Evolutionary conservation across 176 grass and related monocot species (phyloP).

Genomic region (Carex kokanica): DNA sequence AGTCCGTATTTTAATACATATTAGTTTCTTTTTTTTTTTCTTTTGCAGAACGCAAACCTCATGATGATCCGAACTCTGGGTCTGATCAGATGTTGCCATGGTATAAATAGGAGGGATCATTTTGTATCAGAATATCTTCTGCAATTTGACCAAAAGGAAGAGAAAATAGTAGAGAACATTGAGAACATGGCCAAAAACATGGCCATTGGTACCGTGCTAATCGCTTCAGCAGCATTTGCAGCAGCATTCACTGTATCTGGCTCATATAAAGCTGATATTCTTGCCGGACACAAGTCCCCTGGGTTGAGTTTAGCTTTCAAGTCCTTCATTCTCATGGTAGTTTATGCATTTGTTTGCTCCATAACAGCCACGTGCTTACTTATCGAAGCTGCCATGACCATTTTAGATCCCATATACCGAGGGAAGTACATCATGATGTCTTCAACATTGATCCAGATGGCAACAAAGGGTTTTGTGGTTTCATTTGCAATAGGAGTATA

Average conservation of each 20-base stretch:
- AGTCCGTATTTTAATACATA: neutral
- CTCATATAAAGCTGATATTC: neutral
- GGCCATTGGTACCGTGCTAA: neutral
- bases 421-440: no score
- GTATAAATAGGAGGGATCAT: neutral
- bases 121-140: neutral
- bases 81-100: neutral
- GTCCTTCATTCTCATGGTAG: neutral
- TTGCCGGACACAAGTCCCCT: neutral
- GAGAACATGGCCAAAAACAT: neutral
- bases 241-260: neutral
- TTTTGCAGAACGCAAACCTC: neutral
- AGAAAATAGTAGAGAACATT: neutral
- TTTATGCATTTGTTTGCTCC: neutral
- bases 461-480: no score
- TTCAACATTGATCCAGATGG: no score
- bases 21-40: neutral
- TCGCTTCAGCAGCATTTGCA: conserved; percentile 1
- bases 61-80: neutral
- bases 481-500: neutral
- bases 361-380: neutral
- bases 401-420: neutral
- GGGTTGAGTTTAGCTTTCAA: neutral
- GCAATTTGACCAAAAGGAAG: neutral
- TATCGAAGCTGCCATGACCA: neutral